phyloP scores from a whole-genome alignment of 805 yeast genomes.

The Torulaspora delbrueckii region DNA sequence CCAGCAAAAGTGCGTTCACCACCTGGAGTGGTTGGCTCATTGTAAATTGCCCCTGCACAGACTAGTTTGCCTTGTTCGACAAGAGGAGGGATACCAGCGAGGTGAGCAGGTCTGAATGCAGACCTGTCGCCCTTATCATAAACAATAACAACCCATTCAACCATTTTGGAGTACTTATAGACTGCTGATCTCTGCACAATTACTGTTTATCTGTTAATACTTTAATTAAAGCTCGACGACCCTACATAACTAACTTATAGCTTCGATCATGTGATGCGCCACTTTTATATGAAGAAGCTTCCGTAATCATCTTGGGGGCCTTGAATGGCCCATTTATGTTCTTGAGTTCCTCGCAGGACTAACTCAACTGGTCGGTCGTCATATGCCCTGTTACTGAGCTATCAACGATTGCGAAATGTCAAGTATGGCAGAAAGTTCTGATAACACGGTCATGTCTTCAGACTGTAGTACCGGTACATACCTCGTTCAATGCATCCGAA shows the following conservation, averaged over 20 bases:
- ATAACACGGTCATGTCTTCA: constrained; percentile 19
- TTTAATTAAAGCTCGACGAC: too few relatives aligned
- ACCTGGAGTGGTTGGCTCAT: constrained; percentile 41
- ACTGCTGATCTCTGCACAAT: background rate
- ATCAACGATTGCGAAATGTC: too few relatives aligned
- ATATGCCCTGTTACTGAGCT: too few relatives aligned
- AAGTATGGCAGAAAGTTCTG: too few relatives aligned
- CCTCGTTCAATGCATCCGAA: constrained; percentile 44
- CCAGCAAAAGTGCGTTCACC: constrained; percentile 56
- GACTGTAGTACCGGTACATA: constrained; percentile 41
- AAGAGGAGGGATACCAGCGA: constrained; percentile 42
- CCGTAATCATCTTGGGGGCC: too few relatives aligned
- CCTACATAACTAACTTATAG: too few relatives aligned
- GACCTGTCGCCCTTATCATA: constrained; percentile 62
- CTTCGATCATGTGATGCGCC: background rate
- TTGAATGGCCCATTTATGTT: too few relatives aligned
- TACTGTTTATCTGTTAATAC: background rate
- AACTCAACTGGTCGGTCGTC: too few relatives aligned
- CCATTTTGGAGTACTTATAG: constrained; percentile 30
- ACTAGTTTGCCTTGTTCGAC: constrained; percentile 44
- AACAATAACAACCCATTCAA: constrained; percentile 65
- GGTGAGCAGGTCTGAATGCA: constrained; percentile 48
- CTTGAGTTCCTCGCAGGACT: too few relatives aligned
- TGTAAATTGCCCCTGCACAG: constrained; percentile 49
- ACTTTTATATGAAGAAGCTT: too few relatives aligned